phyloP scores from a whole-genome alignment of 2,329 filamentous ascomycete species.

The Colletotrichum cereale region DNA sequence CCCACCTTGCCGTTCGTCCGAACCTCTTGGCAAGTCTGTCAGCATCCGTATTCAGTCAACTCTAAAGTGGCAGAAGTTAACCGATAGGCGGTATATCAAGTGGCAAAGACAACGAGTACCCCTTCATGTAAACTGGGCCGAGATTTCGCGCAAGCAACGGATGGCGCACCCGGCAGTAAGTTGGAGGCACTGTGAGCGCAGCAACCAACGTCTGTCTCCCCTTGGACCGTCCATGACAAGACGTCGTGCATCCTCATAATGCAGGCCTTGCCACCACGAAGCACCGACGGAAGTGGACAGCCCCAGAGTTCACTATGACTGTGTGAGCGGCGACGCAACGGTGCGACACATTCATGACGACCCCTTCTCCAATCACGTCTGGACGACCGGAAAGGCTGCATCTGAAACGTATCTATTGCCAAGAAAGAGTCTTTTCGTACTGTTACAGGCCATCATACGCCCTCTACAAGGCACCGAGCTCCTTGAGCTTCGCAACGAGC shows the following conservation, averaged over 20 bases:
- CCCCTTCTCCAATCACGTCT: not conserved
- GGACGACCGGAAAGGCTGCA: not conserved
- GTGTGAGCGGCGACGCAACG: not conserved
- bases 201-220: not conserved
- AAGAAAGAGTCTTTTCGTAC: slow-evolving; percentile 23
- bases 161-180: not conserved
- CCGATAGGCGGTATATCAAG: not conserved
- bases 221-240: not conserved
- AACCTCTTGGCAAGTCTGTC: not conserved
- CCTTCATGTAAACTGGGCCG: not conserved
- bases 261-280: not conserved
- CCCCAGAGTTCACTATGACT: not conserved
- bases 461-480: slow-evolving; percentile 86
- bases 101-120: not conserved
- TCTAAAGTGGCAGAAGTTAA: not conserved
- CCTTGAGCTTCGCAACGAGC: slow-evolving; percentile 94
- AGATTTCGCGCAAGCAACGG: not conserved
- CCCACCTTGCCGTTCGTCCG: not conserved
- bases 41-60: not conserved
- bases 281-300: not conserved
- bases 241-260: not conserved
- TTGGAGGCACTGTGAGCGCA: not conserved
- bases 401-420: slow-evolving; percentile 33
- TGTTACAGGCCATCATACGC: slow-evolving; percentile 18
- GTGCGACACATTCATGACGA: not conserved